Conservation (phyloP, 148 eudicot genomes). For the Persicaria maculosa region DNA sequence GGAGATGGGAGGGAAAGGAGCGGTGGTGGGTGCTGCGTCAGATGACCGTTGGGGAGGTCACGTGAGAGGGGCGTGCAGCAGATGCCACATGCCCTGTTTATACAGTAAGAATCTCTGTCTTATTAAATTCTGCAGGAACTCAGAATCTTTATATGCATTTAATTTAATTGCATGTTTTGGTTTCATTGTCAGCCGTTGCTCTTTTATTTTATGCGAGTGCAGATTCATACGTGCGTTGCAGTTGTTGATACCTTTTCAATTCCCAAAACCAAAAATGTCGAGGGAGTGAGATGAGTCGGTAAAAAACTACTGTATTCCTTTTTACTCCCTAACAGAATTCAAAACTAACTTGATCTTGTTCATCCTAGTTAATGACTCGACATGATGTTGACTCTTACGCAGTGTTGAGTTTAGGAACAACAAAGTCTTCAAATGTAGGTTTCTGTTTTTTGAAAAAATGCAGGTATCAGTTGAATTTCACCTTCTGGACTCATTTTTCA, state of each 20-base stretch:
- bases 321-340: no score
- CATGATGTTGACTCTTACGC: no score
- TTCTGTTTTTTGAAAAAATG: no score
- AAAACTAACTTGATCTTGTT: no score
- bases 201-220: neutral
- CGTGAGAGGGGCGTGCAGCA: slow-evolving; percentile 2
- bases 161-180: slow-evolving; percentile 3
- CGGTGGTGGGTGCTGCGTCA: slow-evolving; percentile 2
- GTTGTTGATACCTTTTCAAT: neutral
- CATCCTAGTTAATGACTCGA: no score
- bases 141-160: neutral
- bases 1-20: neutral
- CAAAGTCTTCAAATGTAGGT: no score
- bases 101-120: slow-evolving; percentile 5
- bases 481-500: no score
- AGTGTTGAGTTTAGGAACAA: no score
- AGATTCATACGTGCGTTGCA: neutral
- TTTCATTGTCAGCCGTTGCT: neutral
- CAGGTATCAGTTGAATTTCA: no score
- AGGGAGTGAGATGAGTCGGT: neutral
- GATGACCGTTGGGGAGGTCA: slow-evolving; percentile 6
- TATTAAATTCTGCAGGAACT: neutral
- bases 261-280: neutral
- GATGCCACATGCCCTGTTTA: neutral
- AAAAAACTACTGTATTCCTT: no score